phyloP scores from a whole-genome alignment of 2,329 filamentous ascomycete genomes.

The Coniochaeta ligniaria region DNA sequence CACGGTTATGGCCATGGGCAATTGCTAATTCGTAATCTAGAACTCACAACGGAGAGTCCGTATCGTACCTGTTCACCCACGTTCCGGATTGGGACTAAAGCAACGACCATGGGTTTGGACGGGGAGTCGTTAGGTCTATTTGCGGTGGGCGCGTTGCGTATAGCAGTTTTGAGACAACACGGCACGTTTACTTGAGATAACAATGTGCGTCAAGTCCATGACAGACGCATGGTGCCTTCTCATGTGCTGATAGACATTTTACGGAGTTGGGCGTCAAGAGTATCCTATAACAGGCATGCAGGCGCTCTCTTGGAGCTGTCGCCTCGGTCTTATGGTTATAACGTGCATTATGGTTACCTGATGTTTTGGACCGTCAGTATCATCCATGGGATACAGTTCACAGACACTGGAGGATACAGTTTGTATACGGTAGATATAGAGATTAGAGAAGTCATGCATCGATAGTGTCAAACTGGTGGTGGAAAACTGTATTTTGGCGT shows the following conservation, averaged over 20 bases:
- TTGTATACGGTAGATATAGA: not conserved
- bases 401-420: not conserved
- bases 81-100: not conserved
- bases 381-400: not conserved
- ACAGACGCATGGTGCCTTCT: not conserved
- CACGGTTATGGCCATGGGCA: no score
- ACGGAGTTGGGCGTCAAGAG: not conserved
- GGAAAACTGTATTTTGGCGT: not conserved
- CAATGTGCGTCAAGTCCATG: not conserved
- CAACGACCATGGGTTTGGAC: not conserved
- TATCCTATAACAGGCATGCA: not conserved
- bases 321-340: not conserved
- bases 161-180: not conserved
- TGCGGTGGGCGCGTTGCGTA: not conserved
- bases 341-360: not conserved
- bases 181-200: not conserved
- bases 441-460: not conserved
- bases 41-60: not conserved
- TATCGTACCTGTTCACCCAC: constrained; percentile 1
- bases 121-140: not conserved
- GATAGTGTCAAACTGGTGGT: not conserved
- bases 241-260: not conserved
- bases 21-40: not conserved
- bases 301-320: not conserved
- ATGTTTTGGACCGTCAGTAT: not conserved